phyloP scores from a whole-genome alignment of 345 rosid species.

The Lumnitzera racemosa region DNA sequence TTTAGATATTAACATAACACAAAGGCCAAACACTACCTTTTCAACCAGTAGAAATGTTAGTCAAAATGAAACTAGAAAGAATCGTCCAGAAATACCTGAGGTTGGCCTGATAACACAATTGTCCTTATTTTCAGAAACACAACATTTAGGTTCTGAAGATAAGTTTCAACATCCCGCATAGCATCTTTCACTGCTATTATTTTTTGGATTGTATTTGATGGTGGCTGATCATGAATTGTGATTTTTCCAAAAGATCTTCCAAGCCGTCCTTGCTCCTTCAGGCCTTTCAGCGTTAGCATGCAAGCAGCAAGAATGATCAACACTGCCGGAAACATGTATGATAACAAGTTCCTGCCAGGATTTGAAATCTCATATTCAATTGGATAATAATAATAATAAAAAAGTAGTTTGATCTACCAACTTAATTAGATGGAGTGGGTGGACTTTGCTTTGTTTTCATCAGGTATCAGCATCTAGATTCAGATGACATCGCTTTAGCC shows the following conservation, averaged over 20 bases:
- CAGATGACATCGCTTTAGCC: no score
- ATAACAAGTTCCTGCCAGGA: slow-evolving; percentile 57
- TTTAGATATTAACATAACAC: neutral
- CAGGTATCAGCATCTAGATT: no score
- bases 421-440: no score
- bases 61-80: neutral
- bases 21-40: neutral
- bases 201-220: slow-evolving; percentile 93
- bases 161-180: slow-evolving; percentile 74
- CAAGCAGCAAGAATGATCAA: slow-evolving; percentile 58
- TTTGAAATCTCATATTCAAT: no score
- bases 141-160: slow-evolving; percentile 82
- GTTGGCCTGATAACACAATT: slow-evolving; percentile 78
- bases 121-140: slow-evolving; percentile 68
- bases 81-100: slow-evolving; percentile 53
- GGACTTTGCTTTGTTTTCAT: no score
- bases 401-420: no score
- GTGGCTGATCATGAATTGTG: slow-evolving; percentile 86
- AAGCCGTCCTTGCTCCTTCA: slow-evolving; percentile 87
- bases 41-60: neutral
- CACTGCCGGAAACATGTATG: slow-evolving; percentile 54
- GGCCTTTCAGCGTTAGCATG: slow-evolving; percentile 83
- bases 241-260: slow-evolving; percentile 83
- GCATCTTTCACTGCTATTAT: slow-evolving; percentile 91
- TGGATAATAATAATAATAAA: no score